Evolutionary conservation across 1,284 basidiomycete species (phyloP).

Genomic region (Grifola frondosa): DNA sequence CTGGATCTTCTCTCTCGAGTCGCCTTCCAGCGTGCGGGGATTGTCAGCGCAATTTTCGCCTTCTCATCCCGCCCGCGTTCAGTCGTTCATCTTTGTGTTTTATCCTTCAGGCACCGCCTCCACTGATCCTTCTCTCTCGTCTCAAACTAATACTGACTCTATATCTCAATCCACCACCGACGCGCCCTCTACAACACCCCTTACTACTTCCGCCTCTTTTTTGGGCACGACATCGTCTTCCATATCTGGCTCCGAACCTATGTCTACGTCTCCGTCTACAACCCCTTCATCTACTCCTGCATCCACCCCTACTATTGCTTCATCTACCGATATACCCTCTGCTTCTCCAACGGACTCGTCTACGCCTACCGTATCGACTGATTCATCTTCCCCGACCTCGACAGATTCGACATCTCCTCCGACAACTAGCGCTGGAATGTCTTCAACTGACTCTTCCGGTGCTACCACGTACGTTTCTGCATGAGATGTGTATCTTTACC

Average conservation of each 20-base stretch:
- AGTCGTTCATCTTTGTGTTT: background rate
- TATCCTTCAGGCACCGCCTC: constrained; percentile 2
- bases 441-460: too few species aligned
- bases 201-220: background rate
- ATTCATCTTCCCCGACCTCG: too few species aligned
- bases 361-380: too few species aligned
- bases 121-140: constrained; percentile 12
- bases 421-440: too few species aligned
- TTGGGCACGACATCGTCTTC: constrained; percentile 5
- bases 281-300: background rate
- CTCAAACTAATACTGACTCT: constrained; percentile 15
- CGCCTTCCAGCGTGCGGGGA: background rate
- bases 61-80: background rate
- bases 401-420: too few species aligned
- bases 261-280: constrained; percentile 3
- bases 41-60: background rate
- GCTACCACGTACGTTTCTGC: too few species aligned
- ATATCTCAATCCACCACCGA: constrained; percentile 1
- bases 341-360: background rate
- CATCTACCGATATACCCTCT: background rate
- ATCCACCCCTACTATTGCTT: background rate
- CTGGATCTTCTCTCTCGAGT: constrained; percentile 6
- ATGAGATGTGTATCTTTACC: too few species aligned
- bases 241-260: constrained; percentile 6
- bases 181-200: background rate